A percentile compares a stretch with the other conserved stretches of the same genome.
phyloP scores from a whole-genome alignment of 2,329 filamentous ascomycete species.

The Fusarium sp. region DNA sequence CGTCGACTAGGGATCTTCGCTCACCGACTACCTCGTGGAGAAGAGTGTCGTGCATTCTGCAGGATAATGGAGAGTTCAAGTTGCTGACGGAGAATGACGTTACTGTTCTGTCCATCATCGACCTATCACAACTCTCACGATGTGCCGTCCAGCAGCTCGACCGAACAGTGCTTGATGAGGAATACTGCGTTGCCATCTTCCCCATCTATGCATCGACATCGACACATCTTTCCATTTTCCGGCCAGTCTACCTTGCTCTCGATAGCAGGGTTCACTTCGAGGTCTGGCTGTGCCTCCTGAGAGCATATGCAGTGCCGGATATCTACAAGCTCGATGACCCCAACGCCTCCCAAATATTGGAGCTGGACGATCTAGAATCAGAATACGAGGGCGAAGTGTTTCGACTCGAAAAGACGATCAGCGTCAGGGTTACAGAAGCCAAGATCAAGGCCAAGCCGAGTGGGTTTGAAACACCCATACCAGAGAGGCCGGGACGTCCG shows the following conservation, averaged over 20 bases:
- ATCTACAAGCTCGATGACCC: conserved; percentile 76
- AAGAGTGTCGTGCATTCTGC: conserved; percentile 89
- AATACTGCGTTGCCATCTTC: conserved; percentile 95
- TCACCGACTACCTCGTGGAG: conserved; percentile 78
- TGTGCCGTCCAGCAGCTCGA: conserved; percentile 93
- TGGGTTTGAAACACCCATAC: conserved; percentile 36
- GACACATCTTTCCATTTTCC: conserved; percentile 78
- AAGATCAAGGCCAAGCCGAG: conserved; percentile 62
- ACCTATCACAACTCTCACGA: conserved; percentile 88
- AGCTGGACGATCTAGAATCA: conserved; percentile 53
- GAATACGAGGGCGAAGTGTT: conserved; percentile 65
- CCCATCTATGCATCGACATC: conserved; percentile 87
- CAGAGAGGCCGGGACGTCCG: conserved; percentile 35
- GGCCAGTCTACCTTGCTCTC: conserved; percentile 89
- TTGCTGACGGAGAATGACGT: conserved; percentile 89
- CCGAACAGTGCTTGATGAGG: conserved; percentile 88
- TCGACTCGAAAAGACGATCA: conserved; percentile 71
- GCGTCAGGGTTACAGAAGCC: conserved; percentile 70
- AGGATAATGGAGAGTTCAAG: conserved; percentile 95
- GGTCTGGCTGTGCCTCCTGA: conserved; percentile 93
- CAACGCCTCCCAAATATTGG: conserved; percentile 57
- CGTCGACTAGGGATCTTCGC: conserved; percentile 68
- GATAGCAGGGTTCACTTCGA: conserved; percentile 93
- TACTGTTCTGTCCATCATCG: conserved; percentile 82
- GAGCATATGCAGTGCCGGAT: conserved; percentile 92